These are phyloP conservation scores for Syncephalastrum sp. DNA, from an alignment of 371 early-diverging fungal species.

Conservation along the genomic window DNA sequence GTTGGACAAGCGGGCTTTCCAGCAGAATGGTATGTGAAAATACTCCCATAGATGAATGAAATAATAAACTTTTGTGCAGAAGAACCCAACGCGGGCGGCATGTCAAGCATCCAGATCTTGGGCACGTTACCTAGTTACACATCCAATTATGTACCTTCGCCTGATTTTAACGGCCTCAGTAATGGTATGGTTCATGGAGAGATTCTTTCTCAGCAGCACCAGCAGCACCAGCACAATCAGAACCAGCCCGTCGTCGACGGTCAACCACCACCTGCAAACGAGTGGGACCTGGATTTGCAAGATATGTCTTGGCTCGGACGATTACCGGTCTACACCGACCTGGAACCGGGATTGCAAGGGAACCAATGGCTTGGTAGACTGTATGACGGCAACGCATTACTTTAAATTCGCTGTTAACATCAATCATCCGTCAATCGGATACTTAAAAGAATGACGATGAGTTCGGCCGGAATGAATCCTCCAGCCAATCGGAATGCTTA, in stretches of 20 bases:
- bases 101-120: conserved; percentile 26
- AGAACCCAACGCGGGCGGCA: conserved; percentile 10
- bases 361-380: conserved; percentile 23
- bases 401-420: too few relatives aligned
- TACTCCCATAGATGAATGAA: background rate
- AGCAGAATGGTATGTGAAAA: conserved; percentile 13
- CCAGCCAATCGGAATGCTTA: too few relatives aligned
- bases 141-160: background rate
- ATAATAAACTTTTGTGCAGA: conserved; percentile 2
- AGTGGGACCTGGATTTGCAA: conserved; percentile 23
- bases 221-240: too few relatives aligned
- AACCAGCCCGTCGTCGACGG: background rate
- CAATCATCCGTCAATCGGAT: too few relatives aligned
- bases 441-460: too few relatives aligned
- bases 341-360: conserved; percentile 22
- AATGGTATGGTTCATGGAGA: too few relatives aligned
- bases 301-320: conserved; percentile 31
- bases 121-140: conserved; percentile 20
- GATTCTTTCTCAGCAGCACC: too few relatives aligned
- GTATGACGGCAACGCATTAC: background rate
- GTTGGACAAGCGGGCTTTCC: conserved; percentile 22
- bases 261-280: conserved; percentile 4
- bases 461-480: too few relatives aligned
- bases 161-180: too few relatives aligned
- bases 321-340: conserved; percentile 26